Evolutionary conservation across 73 alveolate species (phyloP).

Genomic region (Blepharisma stoltei): DNA sequence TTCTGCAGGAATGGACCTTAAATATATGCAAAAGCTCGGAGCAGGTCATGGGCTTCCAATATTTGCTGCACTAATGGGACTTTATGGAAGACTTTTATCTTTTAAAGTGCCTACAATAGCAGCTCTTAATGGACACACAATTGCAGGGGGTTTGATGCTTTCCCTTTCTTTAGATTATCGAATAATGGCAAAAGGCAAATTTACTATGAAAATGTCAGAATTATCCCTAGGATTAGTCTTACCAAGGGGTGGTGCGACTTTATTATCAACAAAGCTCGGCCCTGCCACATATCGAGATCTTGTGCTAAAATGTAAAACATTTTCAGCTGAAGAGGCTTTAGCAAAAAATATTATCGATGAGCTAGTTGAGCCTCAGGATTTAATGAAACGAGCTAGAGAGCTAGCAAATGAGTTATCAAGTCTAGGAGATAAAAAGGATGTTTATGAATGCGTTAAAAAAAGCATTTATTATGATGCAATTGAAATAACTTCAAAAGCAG

Average conservation of each 20-base stretch:
- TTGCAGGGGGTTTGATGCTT: conserved; percentile 61
- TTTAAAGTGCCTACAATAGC: conserved; percentile 55
- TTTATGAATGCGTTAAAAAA: not conserved
- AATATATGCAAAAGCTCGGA: conserved; percentile 14
- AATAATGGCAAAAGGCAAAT: conserved; percentile 48
- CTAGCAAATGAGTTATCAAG: not conserved
- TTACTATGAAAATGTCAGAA: conserved; percentile 51
- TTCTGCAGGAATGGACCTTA: conserved; percentile 42
- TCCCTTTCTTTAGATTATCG: conserved; percentile 58
- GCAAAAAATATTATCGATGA: not conserved
- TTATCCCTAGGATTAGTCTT: conserved; percentile 41
- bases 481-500: not conserved
- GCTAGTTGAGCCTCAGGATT: not conserved
- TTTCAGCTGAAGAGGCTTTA: not conserved
- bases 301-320: not conserved
- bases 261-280: not conserved
- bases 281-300: conserved; percentile 8
- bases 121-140: conserved; percentile 57
- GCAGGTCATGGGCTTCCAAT: not conserved
- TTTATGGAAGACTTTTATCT: conserved; percentile 42
- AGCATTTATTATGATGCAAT: not conserved
- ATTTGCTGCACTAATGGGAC: not conserved
- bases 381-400: not conserved
- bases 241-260: conserved; percentile 17
- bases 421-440: not conserved